phyloP scores from a whole-genome alignment of 202 grass and related monocot genomes.

The Panicum hallii region DNA sequence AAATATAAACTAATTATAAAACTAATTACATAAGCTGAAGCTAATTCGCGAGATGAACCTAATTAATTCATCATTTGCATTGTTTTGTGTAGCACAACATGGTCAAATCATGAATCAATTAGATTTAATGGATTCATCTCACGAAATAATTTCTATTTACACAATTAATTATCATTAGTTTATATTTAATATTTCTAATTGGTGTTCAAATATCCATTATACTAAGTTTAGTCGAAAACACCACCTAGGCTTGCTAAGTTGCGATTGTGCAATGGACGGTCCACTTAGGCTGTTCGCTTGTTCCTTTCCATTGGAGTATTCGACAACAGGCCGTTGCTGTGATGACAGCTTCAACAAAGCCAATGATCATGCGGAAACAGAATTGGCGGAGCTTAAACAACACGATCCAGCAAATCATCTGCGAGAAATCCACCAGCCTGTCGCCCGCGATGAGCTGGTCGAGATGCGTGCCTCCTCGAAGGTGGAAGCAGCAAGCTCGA shows the following conservation, averaged over 20 bases:
- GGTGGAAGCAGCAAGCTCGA: neutral
- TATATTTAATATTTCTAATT: too few species aligned
- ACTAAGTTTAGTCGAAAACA: too few species aligned
- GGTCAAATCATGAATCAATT: too few species aligned
- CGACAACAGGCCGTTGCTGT: neutral
- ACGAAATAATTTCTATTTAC: too few species aligned
- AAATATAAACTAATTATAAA: too few species aligned
- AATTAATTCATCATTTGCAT: too few species aligned
- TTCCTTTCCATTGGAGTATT: neutral
- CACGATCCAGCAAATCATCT: neutral
- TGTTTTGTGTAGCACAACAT: too few species aligned
- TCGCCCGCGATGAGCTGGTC: neutral
- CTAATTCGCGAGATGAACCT: too few species aligned
- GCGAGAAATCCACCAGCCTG: neutral
- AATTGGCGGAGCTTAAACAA: neutral
- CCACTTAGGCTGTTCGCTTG: neutral
- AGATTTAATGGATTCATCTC: too few species aligned
- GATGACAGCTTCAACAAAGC: constrained; percentile 17
- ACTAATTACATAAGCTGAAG: too few species aligned
- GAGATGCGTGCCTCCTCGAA: neutral
- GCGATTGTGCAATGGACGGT: neutral
- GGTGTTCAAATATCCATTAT: too few species aligned
- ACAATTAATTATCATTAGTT: too few species aligned
- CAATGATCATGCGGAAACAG: neutral
- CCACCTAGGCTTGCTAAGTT: neutral